Base-by-base conservation (phyloP, 129 eudicot genomes). In the Centaurea solstitialis region DNA sequence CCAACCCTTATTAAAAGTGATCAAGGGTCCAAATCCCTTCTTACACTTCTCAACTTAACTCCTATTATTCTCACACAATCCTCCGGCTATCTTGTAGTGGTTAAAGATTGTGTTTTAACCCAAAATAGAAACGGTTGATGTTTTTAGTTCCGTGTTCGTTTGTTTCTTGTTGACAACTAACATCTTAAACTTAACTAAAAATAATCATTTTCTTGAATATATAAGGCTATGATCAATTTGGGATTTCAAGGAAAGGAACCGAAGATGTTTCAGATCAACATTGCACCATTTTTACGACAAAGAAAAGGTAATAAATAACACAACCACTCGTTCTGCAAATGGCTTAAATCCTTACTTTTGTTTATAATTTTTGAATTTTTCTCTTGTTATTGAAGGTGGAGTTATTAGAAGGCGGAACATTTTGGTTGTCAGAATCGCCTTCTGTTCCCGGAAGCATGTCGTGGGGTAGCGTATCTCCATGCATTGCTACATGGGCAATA, bases 371-470 rank as follows among this genome's bases (percentile, higher is more conserved):
- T 69, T 12, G 30, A 61, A 69, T 57, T 61, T 1, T 35, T 68
- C 30, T 23, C 33, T 66, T 17, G 7, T 40, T 59, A 61, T 89
- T 37, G 70, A 75, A 95, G 99, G 98, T 95, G 75, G 99, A 95
- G 83, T 85, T 92, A 39, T 64, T 92, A 79, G 99, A 95, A 89
- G 99, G 99, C 69, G 99, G 99, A 70, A 95, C 99, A 18, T 95
- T 95, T 87, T 95, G 99, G 99, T 75, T 95, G 78, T 95, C 99
- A 7, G 99, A 95, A 76, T 90, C 99, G 5, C 99, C 99, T 64
- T 95, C 99, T 13, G 99, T 95, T 24, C 97, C 99, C 68, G 99
- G 99, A 85, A 95, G 99, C 88, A 86, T 82, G 85, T 95, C 99
- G 43, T 95, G 99, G 99, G 99, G 97, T 21, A 87, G 97, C 75